Evolutionary conservation across 108 stramenopile species (phyloP), one percentile per base, ranked within the genome.

Genomic region (Skeletonema marinoi): DNA sequence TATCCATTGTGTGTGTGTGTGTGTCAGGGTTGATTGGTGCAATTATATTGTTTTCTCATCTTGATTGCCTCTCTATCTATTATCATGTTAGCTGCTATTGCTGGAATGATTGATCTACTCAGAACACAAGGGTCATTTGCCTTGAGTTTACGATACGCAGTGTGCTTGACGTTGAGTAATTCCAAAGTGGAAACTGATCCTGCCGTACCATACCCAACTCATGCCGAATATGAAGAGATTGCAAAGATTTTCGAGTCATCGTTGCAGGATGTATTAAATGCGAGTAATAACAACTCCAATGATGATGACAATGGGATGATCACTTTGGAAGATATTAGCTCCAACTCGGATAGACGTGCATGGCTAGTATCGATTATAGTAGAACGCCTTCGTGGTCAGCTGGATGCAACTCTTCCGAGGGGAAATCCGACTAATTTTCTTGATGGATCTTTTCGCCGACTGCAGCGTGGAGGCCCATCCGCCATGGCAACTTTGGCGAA

Each of bases 81-180:
- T 46, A 30, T 16, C 3, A 7, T 68, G 3, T 42, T 4, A 71
- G 83, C 85, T 30, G 89, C 87, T 2, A 84, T 94, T 78, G 93
- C 93, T 38, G 93, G 93, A 64, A 51, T 91, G 33, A 70, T 94
- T 30, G 93, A 94, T 71, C 36, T 94, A 44, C 63, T 94, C 2
- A 59, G 93, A 42, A 74, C 77, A 32, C 78, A 90, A 71, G 93
- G 93, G 50, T 91, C 84, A 41, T 92, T 94, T 75, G 89, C 80
- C 6, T 71, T 94, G 50, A 81, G 85, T 67, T 81, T 75, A 19
- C 77, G 93, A 59, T 91, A 90, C 68, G 88, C 90, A 35, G 21
- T 94, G n/a, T 86, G 75, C 42, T 60, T 94, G 48, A 84, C 77
- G 10, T 41, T 66, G 3, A 14, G 58, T 44, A 44, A 36, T 33